phyloP scores from a whole-genome alignment of 1,284 basidiomycete species.

The Apiotrichum gracile region DNA sequence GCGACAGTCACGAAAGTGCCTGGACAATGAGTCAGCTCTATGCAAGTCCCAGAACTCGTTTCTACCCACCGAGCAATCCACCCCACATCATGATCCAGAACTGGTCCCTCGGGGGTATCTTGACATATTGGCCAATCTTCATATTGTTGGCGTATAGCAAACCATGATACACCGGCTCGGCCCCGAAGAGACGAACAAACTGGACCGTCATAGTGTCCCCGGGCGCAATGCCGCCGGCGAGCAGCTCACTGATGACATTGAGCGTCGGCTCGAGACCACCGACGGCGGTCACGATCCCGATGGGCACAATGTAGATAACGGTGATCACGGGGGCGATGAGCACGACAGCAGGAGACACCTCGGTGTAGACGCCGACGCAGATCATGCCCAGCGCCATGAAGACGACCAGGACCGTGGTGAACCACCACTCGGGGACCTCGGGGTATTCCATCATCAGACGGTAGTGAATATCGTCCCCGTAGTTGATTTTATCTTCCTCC shows the following conservation, averaged over 20 bases:
- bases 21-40: too few relatives aligned
- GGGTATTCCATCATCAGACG: conserved; percentile 53
- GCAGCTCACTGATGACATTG: background rate
- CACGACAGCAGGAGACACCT: conserved; percentile 8
- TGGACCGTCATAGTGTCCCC: background rate
- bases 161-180: background rate
- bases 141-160: background rate
- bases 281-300: conserved; percentile 57
- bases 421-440: conserved; percentile 16
- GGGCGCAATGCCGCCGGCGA: too few relatives aligned
- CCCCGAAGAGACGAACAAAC: conserved; percentile 32
- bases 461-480: conserved; percentile 31
- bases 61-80: background rate
- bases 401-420: conserved; percentile 9
- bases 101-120: background rate
- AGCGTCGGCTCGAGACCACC: background rate
- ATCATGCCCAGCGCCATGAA: conserved; percentile 2
- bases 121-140: background rate
- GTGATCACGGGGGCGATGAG: conserved; percentile 10
- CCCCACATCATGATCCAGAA: background rate
- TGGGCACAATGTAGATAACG: conserved; percentile 24
- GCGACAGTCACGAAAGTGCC: conserved; percentile 1
- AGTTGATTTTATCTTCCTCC: too few relatives aligned
- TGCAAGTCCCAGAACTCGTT: too few relatives aligned
- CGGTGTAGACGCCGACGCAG: conserved; percentile 8